These are phyloP conservation scores for Cytauxzoon felis DNA, from an alignment of 169 alveolate genomes.

Conservation along the genomic window DNA sequence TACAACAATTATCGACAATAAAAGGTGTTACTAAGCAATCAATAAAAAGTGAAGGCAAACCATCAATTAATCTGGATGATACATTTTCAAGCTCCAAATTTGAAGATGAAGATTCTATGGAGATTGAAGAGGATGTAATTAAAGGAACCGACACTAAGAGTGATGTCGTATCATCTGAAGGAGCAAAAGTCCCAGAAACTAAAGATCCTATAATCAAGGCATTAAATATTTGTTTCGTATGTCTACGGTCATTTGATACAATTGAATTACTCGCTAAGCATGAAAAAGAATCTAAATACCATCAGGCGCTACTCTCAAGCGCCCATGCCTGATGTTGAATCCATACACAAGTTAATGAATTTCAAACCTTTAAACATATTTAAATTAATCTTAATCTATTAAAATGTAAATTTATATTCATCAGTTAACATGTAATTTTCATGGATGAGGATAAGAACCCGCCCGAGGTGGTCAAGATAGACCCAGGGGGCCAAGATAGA, in stretches of 20 bases:
- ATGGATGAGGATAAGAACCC: too few relatives aligned
- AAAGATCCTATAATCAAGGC: not conserved
- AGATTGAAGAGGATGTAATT: constrained; percentile 7
- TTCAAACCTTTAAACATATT: too few relatives aligned
- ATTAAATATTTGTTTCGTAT: constrained; percentile 58
- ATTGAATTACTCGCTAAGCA: constrained; percentile 61
- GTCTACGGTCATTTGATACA: constrained; percentile 63
- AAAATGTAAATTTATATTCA: too few relatives aligned
- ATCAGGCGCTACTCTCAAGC: constrained; percentile 47
- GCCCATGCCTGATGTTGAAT: not conserved
- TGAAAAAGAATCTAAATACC: constrained; percentile 61
- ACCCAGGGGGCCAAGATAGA: too few relatives aligned
- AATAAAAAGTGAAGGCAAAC: not conserved
- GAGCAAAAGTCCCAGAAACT: not conserved
- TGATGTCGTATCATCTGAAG: not conserved
- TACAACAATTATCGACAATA: constrained; percentile 2
- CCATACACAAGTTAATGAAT: not conserved
- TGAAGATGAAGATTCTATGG: constrained; percentile 54
- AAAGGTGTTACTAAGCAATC: not conserved
- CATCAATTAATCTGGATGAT: not conserved
- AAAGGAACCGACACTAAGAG: not conserved
- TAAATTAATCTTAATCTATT: too few relatives aligned
- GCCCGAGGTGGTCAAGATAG: too few relatives aligned
- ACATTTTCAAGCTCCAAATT: constrained; percentile 31
- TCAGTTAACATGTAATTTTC: too few relatives aligned